Conservation (phyloP, 495 filamentous ascomycete genomes). For the Neurospora sp. region DNA sequence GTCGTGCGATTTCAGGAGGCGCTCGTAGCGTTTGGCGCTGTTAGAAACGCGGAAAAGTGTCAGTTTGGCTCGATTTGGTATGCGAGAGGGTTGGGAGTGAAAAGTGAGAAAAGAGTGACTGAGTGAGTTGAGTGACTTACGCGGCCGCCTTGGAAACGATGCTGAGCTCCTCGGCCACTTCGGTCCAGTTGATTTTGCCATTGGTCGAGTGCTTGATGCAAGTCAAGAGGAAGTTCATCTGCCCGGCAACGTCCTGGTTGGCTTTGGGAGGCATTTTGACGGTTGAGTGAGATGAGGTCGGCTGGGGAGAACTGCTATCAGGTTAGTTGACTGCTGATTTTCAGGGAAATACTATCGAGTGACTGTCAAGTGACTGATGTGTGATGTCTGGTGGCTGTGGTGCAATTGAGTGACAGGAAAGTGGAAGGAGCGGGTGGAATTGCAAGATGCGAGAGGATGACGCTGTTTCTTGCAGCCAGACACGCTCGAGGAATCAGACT, state of each 20-base stretch:
- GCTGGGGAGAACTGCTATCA: background rate
- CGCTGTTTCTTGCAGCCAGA: background rate
- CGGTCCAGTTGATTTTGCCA: constrained; percentile 50
- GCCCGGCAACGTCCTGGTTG: constrained; percentile 30
- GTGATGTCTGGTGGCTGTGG: background rate
- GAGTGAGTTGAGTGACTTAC: constrained; percentile 38
- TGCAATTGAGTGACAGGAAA: background rate
- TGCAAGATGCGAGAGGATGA: background rate
- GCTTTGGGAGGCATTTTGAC: constrained; percentile 38
- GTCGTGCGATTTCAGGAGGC: constrained; percentile 48
- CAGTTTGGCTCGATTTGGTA: background rate
- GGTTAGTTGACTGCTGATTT: background rate
- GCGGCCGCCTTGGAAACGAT: constrained; percentile 56
- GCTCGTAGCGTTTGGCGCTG: constrained; percentile 47
- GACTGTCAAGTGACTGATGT: background rate
- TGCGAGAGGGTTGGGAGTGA: background rate
- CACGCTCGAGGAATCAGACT: background rate
- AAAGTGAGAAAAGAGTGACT: background rate
- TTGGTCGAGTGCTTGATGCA: constrained; percentile 49
- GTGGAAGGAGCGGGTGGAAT: background rate
- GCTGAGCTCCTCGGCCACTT: constrained; percentile 51
- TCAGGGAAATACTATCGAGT: background rate
- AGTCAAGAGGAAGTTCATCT: constrained; percentile 53
- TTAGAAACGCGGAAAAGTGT: background rate
- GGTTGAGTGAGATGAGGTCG: background rate